Base-by-base conservation (phyloP, 768 basidiomycete genomes). In the Mycena rosella region DNA sequence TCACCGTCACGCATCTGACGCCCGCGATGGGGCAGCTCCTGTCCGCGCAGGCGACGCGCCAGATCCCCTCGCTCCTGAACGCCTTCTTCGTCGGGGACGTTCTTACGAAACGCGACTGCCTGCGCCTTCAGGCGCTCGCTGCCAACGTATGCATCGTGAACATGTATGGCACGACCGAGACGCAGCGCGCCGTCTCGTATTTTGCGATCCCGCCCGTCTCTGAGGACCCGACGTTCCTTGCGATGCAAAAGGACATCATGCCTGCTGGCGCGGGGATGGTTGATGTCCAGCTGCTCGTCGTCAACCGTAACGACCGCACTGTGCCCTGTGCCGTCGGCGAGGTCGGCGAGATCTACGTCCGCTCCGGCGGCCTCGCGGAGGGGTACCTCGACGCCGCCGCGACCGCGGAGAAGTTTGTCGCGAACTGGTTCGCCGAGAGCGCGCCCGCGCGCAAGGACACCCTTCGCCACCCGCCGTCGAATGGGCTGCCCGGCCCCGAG, bases 11-110 rank as follows among this genome's bases (percentile, higher is more conserved):
- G 2, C 98, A 99, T 78, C 87, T 99, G 27, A 99, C 98, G 0
- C 98, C 98, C 2, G 97, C 97, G 26, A 99, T 98, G 97, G 98
- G 98, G 67, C 98, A 99, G 76, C 91, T 99, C 10, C 90, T 99
- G 58, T 98, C 96, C 15, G 84, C 86, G 0, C 84, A 85, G 74
- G 85, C 85, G 5, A 95, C 96, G 0, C 91, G 93, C 70, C 92
- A 94, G 74, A 97, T 99, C 70, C 92, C 95, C 7, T 88, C 92
- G 9, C 89, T 99, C 24, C 82, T 80, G 40, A 95, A 92, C 74
- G 98, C 98, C 13, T 99, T 99, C 85, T 99, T 99, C 77, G 98
- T 99, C 49, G 98, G 98, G n/a, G 98, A 99, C 76, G 90, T 99
- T 47, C 89, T 99, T 61, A 99, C 98, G 67, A 99, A 99, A 80